A percentile compares a stretch with the other conserved stretches of the same genome.
Evolutionary conservation across 2,329 filamentous ascomycete genomes (phyloP).

Genomic region (Calonectria crousiana): DNA sequence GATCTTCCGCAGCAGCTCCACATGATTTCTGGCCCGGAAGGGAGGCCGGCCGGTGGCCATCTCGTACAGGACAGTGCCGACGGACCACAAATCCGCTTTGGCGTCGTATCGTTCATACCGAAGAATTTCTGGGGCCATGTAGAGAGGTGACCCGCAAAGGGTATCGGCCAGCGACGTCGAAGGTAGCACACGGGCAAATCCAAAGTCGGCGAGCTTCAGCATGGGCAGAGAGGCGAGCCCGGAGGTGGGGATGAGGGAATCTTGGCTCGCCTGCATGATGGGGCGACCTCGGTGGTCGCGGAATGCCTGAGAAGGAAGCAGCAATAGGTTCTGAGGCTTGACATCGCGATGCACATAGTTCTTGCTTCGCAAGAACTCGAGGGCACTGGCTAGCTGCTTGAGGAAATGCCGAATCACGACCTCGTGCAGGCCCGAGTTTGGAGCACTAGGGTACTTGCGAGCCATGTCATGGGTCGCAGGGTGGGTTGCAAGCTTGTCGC

Average conservation of each 20-base stretch:
- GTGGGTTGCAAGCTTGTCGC: constrained; percentile 83
- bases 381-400: constrained; percentile 92
- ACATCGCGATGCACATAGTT: constrained; percentile 97
- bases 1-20: constrained; percentile 92
- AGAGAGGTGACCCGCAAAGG: constrained; percentile 93
- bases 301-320: constrained; percentile 85
- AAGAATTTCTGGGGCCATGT: constrained; percentile 98
- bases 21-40: constrained; percentile 93
- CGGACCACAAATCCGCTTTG: constrained; percentile 97
- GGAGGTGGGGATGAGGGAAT: constrained; percentile 83
- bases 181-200: constrained; percentile 94
- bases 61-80: constrained; percentile 94
- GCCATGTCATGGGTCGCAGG: constrained; percentile 91
- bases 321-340: constrained; percentile 94
- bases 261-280: constrained; percentile 80
- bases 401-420: constrained; percentile 97
- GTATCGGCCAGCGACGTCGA: constrained; percentile 94
- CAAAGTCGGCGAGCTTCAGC: constrained; percentile 98
- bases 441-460: constrained; percentile 88
- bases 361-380: constrained; percentile 86
- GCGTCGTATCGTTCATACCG: constrained; percentile 98
- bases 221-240: constrained; percentile 90
- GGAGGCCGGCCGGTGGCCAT: constrained; percentile 93
- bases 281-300: constrained; percentile 66
- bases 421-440: constrained; percentile 90